phyloP scores from a whole-genome alignment of 345 rosid genomes.

The Eucalyptus cloeziana region DNA sequence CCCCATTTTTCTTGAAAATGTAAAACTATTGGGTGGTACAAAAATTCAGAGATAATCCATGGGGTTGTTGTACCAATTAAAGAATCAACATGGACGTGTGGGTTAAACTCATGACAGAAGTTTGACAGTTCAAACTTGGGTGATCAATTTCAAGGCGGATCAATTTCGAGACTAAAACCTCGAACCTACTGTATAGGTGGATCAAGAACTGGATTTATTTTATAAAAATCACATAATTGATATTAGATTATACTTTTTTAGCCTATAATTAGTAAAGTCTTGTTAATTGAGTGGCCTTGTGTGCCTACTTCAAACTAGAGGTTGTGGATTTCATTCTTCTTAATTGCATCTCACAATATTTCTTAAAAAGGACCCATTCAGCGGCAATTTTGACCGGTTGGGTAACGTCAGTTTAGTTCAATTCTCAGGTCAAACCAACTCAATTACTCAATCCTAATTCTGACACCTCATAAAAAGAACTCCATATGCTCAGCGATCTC shows the following conservation, averaged over 20 bases:
- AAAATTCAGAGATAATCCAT: not conserved
- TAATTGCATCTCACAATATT: not conserved
- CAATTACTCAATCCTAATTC: not conserved
- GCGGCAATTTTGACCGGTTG: not conserved
- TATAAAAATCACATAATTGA: not conserved
- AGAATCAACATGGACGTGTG: not conserved
- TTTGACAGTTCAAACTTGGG: not conserved
- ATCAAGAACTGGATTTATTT: not conserved
- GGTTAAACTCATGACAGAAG: not conserved
- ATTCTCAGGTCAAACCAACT: not conserved
- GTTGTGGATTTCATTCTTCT: not conserved
- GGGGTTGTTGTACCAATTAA: not conserved
- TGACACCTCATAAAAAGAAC: not conserved
- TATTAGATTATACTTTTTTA: not conserved
- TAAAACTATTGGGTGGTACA: not conserved
- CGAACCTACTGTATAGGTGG: not conserved
- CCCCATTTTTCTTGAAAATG: not conserved
- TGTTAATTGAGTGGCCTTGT: not conserved
- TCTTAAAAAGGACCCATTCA: not conserved
- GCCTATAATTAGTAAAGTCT: not conserved
- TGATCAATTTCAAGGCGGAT: not conserved
- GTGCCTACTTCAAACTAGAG: not conserved
- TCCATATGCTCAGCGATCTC: not conserved
- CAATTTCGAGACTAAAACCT: not conserved
- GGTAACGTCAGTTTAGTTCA: not conserved